phyloP scores from a whole-genome alignment of 1,139 yeast species.

The Hansenula sp. region DNA sequence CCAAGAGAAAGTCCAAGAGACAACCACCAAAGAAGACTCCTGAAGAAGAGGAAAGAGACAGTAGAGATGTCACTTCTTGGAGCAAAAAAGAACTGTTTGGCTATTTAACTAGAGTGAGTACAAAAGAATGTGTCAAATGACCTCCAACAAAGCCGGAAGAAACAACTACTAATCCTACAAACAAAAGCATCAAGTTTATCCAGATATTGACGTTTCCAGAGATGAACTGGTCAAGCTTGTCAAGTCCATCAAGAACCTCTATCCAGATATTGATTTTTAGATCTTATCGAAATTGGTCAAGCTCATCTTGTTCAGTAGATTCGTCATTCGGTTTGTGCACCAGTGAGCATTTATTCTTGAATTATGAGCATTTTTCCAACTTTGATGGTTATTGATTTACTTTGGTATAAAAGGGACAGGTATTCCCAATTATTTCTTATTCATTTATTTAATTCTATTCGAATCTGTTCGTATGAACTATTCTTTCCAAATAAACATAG shows the following conservation, averaged over 20 bases:
- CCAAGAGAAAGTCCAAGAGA: not conserved
- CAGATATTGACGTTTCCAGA: slow-evolving; percentile 13
- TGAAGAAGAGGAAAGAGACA: slow-evolving; percentile 6
- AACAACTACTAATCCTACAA: not conserved
- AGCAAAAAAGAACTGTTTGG: slow-evolving; percentile 10
- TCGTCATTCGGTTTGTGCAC: not conserved
- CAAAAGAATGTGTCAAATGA: not conserved
- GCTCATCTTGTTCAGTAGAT: not conserved
- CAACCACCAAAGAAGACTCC: not conserved
- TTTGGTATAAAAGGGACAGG: not conserved
- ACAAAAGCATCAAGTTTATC: slow-evolving; percentile 15
- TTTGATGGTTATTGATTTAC: not conserved
- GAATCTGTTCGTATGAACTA: not conserved
- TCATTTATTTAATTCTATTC: not conserved
- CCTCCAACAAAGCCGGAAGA: no score
- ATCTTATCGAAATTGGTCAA: no score
- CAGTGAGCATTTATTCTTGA: not conserved
- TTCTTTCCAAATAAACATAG: not conserved
- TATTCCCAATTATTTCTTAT: not conserved
- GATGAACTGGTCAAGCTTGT: slow-evolving; percentile 13
- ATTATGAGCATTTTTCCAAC: not conserved
- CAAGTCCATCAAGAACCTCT: slow-evolving; percentile 2
- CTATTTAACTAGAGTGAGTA: slow-evolving; percentile 8
- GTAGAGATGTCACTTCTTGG: slow-evolving; percentile 9
- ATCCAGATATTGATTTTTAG: slow-evolving; percentile 4